phyloP scores from a whole-genome alignment of 495 filamentous ascomycete species.

The Penicillium diatomitis region DNA sequence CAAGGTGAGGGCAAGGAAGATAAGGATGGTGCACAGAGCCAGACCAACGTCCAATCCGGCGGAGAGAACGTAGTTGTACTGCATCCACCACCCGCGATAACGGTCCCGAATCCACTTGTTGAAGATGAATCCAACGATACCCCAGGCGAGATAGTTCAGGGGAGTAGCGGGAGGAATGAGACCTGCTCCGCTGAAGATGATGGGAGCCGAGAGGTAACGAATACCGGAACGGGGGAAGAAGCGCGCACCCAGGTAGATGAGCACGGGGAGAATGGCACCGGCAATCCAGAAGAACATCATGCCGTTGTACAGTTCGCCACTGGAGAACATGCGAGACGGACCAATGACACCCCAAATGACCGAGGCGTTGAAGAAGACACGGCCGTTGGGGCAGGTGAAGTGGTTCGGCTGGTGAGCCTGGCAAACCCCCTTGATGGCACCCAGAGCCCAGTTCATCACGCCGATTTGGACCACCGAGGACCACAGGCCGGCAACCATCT shows the following conservation, averaged over 20 bases:
- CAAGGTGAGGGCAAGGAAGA: slow-evolving; percentile 58
- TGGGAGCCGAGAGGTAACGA: slow-evolving; percentile 36
- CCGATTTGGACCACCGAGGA: slow-evolving; percentile 50
- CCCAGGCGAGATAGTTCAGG: slow-evolving; percentile 52
- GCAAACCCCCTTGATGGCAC: slow-evolving; percentile 46
- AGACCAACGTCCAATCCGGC: slow-evolving; percentile 64
- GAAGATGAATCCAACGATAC: slow-evolving; percentile 56
- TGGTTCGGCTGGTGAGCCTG: slow-evolving; percentile 37
- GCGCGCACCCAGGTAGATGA: slow-evolving; percentile 38
- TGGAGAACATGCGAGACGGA: slow-evolving; percentile 42
- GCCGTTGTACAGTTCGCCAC: slow-evolving; percentile 35
- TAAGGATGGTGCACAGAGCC: slow-evolving; percentile 55
- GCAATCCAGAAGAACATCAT: slow-evolving; percentile 45
- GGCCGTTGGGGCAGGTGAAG: slow-evolving; percentile 53
- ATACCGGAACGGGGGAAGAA: slow-evolving; percentile 31
- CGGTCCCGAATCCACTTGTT: slow-evolving; percentile 55
- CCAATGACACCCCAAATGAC: slow-evolving; percentile 50
- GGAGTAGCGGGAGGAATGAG: slow-evolving; percentile 45
- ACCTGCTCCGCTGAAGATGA: slow-evolving; percentile 39
- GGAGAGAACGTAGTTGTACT: slow-evolving; percentile 70
- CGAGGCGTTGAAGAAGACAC: slow-evolving; percentile 50
- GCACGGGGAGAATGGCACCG: slow-evolving; percentile 36
- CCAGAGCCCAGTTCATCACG: slow-evolving; percentile 54
- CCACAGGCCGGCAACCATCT: slow-evolving; percentile 47
- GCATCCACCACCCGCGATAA: slow-evolving; percentile 64